Evolutionary conservation across 352 stramenopile species (phyloP), one percentile per base, ranked within the genome.

Genomic region (Elongisporangium undulatum): DNA sequence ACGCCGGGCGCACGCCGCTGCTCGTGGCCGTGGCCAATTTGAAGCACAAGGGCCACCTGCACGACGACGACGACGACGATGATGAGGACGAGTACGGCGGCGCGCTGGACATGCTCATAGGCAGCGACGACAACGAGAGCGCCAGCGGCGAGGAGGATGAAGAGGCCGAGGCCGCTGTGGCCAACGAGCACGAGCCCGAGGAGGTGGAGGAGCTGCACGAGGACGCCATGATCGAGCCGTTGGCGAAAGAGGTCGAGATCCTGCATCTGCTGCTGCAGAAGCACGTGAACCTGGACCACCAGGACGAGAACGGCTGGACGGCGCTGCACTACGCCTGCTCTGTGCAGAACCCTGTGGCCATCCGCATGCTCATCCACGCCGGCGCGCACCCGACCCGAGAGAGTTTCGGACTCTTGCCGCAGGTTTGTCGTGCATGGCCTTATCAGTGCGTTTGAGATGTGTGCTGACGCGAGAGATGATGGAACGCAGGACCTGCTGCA

Each of bases 281-380:
- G 34, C 68, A 83, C 39, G 84, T 88, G 19, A 91, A 95, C 52
- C 61, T 95, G 45, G 74, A 92, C 65, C 86, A 95, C 53, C 76
- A 77, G 39, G 86, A 95, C 49, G 86, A 95, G 55, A 90, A 93
- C 55, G 79, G 82, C 17, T 92, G 86, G 84, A 94, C 86, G 12
- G 84, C 84, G 41, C 65, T 95, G 22, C 86, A 95, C 49, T 73
- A 94, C 55, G 84, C 82, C 51, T 94, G 86, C 68, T 90, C 80
- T 48, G 77, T 85, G 57, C 82, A 92, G 64, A 92, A 87, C 57
- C 64, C 81, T 2, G 68, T 85, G 13, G 82, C 84, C 4, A 82
- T 92, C 23, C 77, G 75, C 29, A 90, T 91, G 74, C 74, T 95
- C 10, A 77, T 92, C 16, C 77, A 94, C 53, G 78, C 72, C 1